phyloP scores from a whole-genome alignment of 495 filamentous ascomycete species.

The Neurospora tetrasperma region DNA sequence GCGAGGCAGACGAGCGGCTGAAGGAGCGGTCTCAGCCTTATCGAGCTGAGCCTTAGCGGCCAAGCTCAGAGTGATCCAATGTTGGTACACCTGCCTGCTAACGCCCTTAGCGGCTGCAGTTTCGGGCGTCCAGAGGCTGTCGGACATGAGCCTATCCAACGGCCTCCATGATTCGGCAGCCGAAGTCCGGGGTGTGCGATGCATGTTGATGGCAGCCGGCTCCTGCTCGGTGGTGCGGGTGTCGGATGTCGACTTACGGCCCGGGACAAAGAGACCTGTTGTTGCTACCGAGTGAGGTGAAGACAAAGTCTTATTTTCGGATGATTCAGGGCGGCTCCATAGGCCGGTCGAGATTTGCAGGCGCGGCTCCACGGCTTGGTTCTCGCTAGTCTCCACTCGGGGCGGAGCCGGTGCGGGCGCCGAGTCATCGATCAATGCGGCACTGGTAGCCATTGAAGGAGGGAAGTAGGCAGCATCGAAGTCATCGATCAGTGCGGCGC shows the following conservation, averaged over 20 bases:
- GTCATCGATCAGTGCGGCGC: not conserved
- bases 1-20: not conserved
- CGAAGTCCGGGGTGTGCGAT: conserved; percentile 12
- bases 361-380: conserved; percentile 7
- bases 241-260: conserved; percentile 1
- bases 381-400: not conserved
- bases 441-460: no score
- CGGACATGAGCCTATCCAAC: conserved; percentile 21
- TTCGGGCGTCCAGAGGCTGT: conserved; percentile 21
- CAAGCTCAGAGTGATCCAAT: not conserved
- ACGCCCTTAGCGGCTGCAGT: not conserved
- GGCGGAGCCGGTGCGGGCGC: not conserved
- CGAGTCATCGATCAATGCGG: not conserved
- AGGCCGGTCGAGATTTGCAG: conserved; percentile 11
- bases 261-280: not conserved
- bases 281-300: conserved; percentile 15
- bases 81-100: conserved; percentile 4
- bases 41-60: not conserved
- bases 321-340: conserved; percentile 12
- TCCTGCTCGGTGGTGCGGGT: conserved; percentile 27
- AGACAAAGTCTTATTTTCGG: conserved; percentile 2
- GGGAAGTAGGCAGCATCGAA: not conserved
- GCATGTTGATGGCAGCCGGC: conserved; percentile 24
- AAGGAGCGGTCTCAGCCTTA: not conserved
- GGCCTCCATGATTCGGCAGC: conserved; percentile 10